Evolutionary conservation across 495 filamentous ascomycete genomes (phyloP).

Genomic region (Aspergillus haitiensis): DNA sequence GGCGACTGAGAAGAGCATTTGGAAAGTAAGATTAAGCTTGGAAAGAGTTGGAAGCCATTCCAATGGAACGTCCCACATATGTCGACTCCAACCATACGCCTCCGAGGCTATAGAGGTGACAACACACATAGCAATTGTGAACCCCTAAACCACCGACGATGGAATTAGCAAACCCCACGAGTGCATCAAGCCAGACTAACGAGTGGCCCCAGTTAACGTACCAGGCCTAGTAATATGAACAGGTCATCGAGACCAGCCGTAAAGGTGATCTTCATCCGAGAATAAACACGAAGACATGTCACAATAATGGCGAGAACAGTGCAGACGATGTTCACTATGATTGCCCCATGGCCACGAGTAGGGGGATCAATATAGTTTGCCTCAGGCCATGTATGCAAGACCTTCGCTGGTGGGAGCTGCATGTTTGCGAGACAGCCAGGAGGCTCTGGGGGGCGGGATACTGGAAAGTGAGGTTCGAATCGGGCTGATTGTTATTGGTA

Average conservation of each 20-base stretch:
- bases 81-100: slow-evolving; percentile 54
- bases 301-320: slow-evolving; percentile 41
- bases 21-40: slow-evolving; percentile 52
- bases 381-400: slow-evolving; percentile 52
- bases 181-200: no score
- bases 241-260: slow-evolving; percentile 52
- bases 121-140: slow-evolving; percentile 44
- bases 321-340: slow-evolving; percentile 45
- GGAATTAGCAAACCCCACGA: no score
- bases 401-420: slow-evolving; percentile 45
- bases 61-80: slow-evolving; percentile 53
- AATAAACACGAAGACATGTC: slow-evolving; percentile 49
- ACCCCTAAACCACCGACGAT: slow-evolving; percentile 13
- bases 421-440: slow-evolving; percentile 22
- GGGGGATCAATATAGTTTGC: slow-evolving; percentile 56
- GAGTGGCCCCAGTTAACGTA: slow-evolving; percentile 12
- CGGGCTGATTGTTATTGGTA: slow-evolving; percentile 1
- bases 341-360: slow-evolving; percentile 47
- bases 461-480: neutral
- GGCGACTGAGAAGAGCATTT: slow-evolving; percentile 54
- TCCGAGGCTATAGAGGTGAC: slow-evolving; percentile 44
- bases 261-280: slow-evolving; percentile 46
- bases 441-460: neutral
- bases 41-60: slow-evolving; percentile 34
- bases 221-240: slow-evolving; percentile 42